phyloP scores from a whole-genome alignment of 768 basidiomycete species.

The Collybia sordida region DNA sequence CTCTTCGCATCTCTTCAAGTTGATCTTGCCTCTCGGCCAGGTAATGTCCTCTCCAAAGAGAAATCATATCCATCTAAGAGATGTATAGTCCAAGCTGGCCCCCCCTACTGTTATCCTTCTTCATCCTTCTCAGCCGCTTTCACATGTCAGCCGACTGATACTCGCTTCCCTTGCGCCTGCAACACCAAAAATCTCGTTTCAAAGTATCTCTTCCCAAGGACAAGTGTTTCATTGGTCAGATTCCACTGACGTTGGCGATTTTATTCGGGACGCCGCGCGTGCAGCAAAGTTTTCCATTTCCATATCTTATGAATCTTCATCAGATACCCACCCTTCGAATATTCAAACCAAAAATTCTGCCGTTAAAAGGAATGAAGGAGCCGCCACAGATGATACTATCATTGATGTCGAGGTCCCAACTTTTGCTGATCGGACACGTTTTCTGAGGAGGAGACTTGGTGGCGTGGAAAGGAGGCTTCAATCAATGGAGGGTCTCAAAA shows the following conservation, averaged over 20 bases:
- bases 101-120: constrained; percentile 59
- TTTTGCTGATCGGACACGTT: constrained; percentile 61
- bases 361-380: constrained; percentile 4
- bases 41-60: constrained; percentile 15
- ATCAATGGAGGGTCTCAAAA: constrained; percentile 55
- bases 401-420: constrained; percentile 61
- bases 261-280: constrained; percentile 61
- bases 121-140: constrained; percentile 69
- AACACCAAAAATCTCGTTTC: constrained; percentile 42
- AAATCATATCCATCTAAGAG: constrained; percentile 6
- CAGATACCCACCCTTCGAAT: not conserved
- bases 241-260: constrained; percentile 65
- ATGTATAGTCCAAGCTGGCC: constrained; percentile 2
- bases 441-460: constrained; percentile 47
- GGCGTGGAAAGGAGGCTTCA: constrained; percentile 41
- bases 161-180: constrained; percentile 38
- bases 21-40: constrained; percentile 51
- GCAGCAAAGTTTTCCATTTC: constrained; percentile 52
- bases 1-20: constrained; percentile 63
- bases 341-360: not conserved
- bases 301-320: constrained; percentile 26
- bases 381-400: constrained; percentile 13
- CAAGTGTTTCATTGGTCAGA: constrained; percentile 57
- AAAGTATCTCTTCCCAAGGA: constrained; percentile 30
- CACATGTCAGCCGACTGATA: constrained; percentile 61